Percentiles rank a stretch among this genome's conserved stretches.
Conservation (phyloP, 345 rosid species). For the Turritis glabra region DNA sequence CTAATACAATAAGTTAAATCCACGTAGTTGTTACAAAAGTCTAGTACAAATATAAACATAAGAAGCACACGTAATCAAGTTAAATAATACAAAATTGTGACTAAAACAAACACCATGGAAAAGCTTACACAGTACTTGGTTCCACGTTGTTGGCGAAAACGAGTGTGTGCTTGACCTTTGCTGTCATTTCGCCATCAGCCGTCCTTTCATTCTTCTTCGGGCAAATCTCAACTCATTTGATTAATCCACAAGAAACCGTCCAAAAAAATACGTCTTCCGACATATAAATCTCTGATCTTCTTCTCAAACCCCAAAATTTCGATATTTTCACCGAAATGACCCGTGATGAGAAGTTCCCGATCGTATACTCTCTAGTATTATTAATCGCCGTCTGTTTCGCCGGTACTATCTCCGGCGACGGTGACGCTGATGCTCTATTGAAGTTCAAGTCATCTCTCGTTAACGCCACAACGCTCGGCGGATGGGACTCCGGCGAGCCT, state of each 20-base stretch:
- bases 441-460: constrained; percentile 57
- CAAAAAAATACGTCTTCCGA: neutral
- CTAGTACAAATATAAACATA: neutral
- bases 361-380: neutral
- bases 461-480: constrained; percentile 27
- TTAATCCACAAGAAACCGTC: neutral
- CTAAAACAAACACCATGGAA: neutral
- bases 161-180: constrained; percentile 29
- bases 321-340: constrained; percentile 19
- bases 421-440: constrained; percentile 52
- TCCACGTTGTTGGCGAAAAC: constrained; percentile 34
- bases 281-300: constrained; percentile 18
- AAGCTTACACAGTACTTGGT: constrained; percentile 16
- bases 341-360: neutral
- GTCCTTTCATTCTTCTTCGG: constrained; percentile 28
- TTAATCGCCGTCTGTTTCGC: neutral
- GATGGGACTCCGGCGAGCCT: constrained; percentile 44
- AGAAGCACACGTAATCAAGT: neutral
- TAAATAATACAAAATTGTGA: constrained; percentile 6
- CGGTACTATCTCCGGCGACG: neutral
- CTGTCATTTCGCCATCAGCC: constrained; percentile 34
- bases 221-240: constrained; percentile 14
- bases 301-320: constrained; percentile 20
- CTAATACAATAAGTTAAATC: neutral
- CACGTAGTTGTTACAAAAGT: neutral